Evolutionary conservation across 441 rosid genomes (phyloP), one percentile per base, ranked within the genome.

Genomic region (Erysimum pusillum): DNA sequence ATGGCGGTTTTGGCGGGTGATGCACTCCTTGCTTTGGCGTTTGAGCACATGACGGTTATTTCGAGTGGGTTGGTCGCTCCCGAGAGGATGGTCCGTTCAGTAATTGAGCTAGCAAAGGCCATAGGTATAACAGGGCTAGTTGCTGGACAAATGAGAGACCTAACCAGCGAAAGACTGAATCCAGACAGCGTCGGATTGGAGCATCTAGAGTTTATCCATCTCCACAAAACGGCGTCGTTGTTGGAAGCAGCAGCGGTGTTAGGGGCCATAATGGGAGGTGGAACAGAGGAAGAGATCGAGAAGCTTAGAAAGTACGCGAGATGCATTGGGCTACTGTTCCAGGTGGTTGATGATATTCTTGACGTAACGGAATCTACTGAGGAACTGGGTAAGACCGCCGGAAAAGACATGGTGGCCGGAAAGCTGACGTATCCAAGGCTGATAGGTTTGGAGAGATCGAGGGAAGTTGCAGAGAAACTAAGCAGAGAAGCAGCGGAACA

Each of bases 201-300:
- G 38, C 83, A 59, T 58, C 56, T 87, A 70, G 86, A 87, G 82
- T 82, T 71, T 48, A 81, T 87, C 52, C 88, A 83, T 20, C 74
- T 81, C 53, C 87, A 83, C 59, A 87, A 87, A 82, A 82, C 86
- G 0, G 86, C 86, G 0, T 71, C 69, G 35, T 71, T 85, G 45
- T 45, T 87, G 34, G 90, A 85, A 70, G 87, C 85, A 7, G 69
- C 85, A 0, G 81, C 80, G 4, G 87, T 87, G 38, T 46, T 82
- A 39, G 87, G 90, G 17, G 86, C 73, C 0, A 76, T 83, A 60
- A 65, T 85, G 60, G 88, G 87, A 51, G 90, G 87, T 22, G 90
- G 85, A 7, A 56, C 48, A 9, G 35, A 46, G 60, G 61, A 34
- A 18, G 88, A 82, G 13, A 67, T 83, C 1, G 82, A 83, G 49